A percentile compares a stretch with the other conserved stretches of the same genome.
These are phyloP conservation scores for Nakataea oryzae DNA, from an alignment of 2,329 filamentous ascomycete genomes.

Conservation along the genomic window DNA sequence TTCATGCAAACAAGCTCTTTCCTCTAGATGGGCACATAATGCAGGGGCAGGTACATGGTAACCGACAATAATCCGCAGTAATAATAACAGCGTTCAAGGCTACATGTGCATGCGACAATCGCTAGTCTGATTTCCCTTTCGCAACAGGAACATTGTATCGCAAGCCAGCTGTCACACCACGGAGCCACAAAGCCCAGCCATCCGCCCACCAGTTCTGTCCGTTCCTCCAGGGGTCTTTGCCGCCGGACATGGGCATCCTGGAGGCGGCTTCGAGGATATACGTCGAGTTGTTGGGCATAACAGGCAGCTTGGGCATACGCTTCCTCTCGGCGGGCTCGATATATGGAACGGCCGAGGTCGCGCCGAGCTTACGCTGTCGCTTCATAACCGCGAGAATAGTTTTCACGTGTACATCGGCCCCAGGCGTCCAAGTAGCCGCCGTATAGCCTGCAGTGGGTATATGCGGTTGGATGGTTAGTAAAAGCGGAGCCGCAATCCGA, in stretches of 20 bases:
- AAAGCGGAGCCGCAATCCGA: no score
- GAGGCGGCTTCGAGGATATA: conserved; percentile 15
- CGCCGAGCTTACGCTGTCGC: conserved; percentile 7
- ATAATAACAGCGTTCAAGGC: neutral
- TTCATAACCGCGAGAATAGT: conserved; percentile 10
- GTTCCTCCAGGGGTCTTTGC: conserved; percentile 16
- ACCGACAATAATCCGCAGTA: neutral
- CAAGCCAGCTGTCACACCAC: neutral
- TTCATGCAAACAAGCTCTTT: no score
- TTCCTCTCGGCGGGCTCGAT: conserved; percentile 10
- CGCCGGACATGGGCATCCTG: conserved; percentile 14
- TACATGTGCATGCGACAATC: neutral
- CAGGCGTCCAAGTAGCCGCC: conserved; percentile 51
- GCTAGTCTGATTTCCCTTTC: neutral
- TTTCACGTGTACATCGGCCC: conserved; percentile 31
- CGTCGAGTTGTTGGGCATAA: conserved; percentile 13
- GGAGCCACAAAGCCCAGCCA: conserved; percentile 5
- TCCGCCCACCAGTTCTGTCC: conserved; percentile 15
- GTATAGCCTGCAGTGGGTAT: no score
- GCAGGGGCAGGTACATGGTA: no score
- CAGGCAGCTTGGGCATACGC: conserved; percentile 10
- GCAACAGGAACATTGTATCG: neutral
- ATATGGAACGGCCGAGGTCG: conserved; percentile 12
- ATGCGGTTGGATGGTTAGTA: no score
- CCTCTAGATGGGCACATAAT: no score